phyloP scores from a whole-genome alignment of 495 filamentous ascomycete species.

The Lepidopterella palustris region DNA sequence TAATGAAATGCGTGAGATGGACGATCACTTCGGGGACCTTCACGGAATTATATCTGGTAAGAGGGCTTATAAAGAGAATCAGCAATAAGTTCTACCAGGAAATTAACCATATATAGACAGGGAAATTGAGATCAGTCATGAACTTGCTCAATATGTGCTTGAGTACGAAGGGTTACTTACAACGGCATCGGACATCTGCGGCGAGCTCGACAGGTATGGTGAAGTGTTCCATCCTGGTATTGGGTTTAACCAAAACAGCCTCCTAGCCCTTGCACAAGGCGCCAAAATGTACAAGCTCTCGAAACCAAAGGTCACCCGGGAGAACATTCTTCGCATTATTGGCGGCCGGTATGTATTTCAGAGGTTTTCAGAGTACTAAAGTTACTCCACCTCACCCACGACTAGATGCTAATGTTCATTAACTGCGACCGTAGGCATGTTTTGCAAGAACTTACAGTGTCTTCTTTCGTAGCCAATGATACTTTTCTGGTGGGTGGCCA shows the following conservation, averaged over 20 bases:
- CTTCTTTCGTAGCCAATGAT: slow-evolving; percentile 82
- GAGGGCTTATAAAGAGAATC: slow-evolving; percentile 9
- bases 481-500: slow-evolving; percentile 61
- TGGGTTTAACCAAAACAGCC: slow-evolving; percentile 42
- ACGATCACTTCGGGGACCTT: slow-evolving; percentile 75
- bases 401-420: no score
- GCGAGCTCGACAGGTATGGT: slow-evolving; percentile 69
- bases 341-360: slow-evolving; percentile 58
- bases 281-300: slow-evolving; percentile 68
- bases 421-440: slow-evolving; percentile 55
- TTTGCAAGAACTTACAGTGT: slow-evolving; percentile 80
- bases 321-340: slow-evolving; percentile 71
- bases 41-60: slow-evolving; percentile 75
- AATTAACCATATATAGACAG: slow-evolving; percentile 50
- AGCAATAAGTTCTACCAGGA: background rate
- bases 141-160: slow-evolving; percentile 65
- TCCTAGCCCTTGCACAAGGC: slow-evolving; percentile 73
- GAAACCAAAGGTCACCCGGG: slow-evolving; percentile 60
- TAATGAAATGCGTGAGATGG: slow-evolving; percentile 73
- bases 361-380: background rate
- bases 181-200: slow-evolving; percentile 65
- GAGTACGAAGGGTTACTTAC: slow-evolving; percentile 62
- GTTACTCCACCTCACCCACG: no score
- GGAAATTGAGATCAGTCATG: slow-evolving; percentile 84
- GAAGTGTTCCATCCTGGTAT: background rate